Base-by-base conservation (phyloP, 306 rosid species). In the Alnus rubra region DNA sequence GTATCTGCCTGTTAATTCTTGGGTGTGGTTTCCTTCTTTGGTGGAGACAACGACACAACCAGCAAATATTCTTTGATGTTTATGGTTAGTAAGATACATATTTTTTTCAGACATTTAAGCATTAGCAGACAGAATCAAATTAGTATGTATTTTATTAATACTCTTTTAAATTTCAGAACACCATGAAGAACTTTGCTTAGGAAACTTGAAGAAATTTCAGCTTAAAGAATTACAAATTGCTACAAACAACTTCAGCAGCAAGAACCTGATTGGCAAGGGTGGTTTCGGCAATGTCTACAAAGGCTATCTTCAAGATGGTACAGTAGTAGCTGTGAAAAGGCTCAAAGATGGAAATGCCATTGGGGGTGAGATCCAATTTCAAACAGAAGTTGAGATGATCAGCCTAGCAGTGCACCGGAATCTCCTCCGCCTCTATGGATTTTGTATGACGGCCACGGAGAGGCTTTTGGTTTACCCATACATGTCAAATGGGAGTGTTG, bases 401-500 rank as follows among this genome's bases (percentile, higher is more conserved):
- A 92, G 98, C 91, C 88, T 95, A 56, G 99, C 98, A 0, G 97
- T 93, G 48, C 99, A 95, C 55, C 80, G 99, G 55, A 91, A 95
- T 81, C 94, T 95, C 79, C 99, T 95, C 77, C 94, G 96, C 44
- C 90, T 95, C 12, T 91, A 88, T 69, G 99, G 99, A 3, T 95
- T 91, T 73, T 95, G 99, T 52, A 86, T 89, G 92, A 91, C 98
- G 49, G 65, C 88, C 74, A 73, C 94, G 0, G 99, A 95, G 81
- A 88, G 97, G 84, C 96, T 95, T 78, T 77, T 95, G 84, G 97
- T 95, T 80, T 95, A 92, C 84, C 99, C 99, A 1, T 95, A 92
- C 83, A 92, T 92, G 99, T 90, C 99, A 10, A 95, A 95, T 51
- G 99, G 99, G 54, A 95, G 99, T 60, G 98, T 95, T 0, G 99